Evolutionary conservation across 768 basidiomycete genomes (phyloP).

Genomic region (Podaxis carcinomalis): DNA sequence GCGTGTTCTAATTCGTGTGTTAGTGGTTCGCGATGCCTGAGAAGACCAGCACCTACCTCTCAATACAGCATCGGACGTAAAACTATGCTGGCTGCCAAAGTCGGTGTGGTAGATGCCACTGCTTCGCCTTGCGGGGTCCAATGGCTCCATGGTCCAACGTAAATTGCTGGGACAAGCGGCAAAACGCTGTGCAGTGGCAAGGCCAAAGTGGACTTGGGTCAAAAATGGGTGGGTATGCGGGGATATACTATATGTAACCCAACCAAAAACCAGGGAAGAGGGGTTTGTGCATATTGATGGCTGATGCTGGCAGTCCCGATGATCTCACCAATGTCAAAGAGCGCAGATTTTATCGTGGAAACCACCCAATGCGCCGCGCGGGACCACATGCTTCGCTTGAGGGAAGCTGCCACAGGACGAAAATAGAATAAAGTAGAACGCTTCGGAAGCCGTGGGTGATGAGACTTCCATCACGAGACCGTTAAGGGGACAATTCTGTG

Average conservation of each 20-base stretch:
- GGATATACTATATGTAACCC: slow-evolving; percentile 6
- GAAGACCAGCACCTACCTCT: slow-evolving; percentile 22
- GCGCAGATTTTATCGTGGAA: slow-evolving; percentile 7
- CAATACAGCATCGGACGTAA: slow-evolving; percentile 28
- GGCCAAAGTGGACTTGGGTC: slow-evolving; percentile 10
- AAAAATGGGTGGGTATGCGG: not conserved
- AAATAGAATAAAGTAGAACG: slow-evolving; percentile 4
- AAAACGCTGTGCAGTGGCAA: slow-evolving; percentile 4
- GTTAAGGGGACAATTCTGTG: not conserved
- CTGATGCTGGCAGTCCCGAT: not conserved
- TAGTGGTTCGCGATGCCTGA: not conserved
- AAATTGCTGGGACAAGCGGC: slow-evolving; percentile 8
- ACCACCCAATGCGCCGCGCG: not conserved
- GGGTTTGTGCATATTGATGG: not conserved
- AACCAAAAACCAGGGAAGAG: slow-evolving; percentile 2
- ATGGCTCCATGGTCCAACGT: slow-evolving; percentile 30
- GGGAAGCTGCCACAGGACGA: slow-evolving; percentile 19
- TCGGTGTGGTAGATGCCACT: slow-evolving; percentile 30
- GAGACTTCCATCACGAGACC: slow-evolving; percentile 7
- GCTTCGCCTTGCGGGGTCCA: slow-evolving; percentile 27
- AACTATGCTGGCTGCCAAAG: slow-evolving; percentile 23
- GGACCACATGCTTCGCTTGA: slow-evolving; percentile 21
- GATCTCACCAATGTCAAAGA: not conserved
- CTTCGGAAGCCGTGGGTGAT: not conserved
- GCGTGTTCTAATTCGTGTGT: slow-evolving; percentile 26